Evolutionary conservation across 2,329 filamentous ascomycete genomes (phyloP), one percentile per base, ranked within the genome.

Genomic region (Nemania sp.): DNA sequence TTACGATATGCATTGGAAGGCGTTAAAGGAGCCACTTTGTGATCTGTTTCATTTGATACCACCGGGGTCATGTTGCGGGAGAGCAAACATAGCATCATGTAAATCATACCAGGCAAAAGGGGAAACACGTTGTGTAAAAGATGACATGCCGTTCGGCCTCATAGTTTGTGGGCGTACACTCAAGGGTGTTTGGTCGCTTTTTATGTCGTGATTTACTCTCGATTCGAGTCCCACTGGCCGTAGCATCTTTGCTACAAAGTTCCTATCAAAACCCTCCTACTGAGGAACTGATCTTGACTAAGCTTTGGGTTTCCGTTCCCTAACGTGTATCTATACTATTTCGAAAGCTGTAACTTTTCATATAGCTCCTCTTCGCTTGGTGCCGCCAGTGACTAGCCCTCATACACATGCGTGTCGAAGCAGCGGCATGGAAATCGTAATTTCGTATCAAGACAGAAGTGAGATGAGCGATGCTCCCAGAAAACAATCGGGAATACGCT

Each of bases 41-140:
- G 39, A 46, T 49, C 32, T 62, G 40, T 37, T 61, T 62, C 20
- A 3, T 50, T 64, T 59, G 58, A 61, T 61, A 64, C 61, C 61
- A 60, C 35, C 39, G 47, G 46, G 58, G 20, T n/a, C 42, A 20
- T 49, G 25, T 54, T 60, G 46, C 15, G 20, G 43, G 18, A 42
- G 50, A 42, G 17, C 18, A 51, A 5, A 45, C 5, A 39, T 45
- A 18, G 35, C 40, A 45, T 45, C 11, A 40, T 13, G 10, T 47
- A 40, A 46, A 11, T 48, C 47, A 52, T 32, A n/a, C n/a, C n/a
- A 12, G 50, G 25, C 3, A 5, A 34, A 48, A n/a, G n/a, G 11
- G 9, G n/a, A 46, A 20, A 39, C 11, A 39, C 15, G 15, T 5
- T n/a, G 15, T 37, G 1, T n/a, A 40, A 58, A 40, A 42, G 9